Conservation (phyloP, 805 yeast genomes). For the Yamadazyma akitaensis region DNA sequence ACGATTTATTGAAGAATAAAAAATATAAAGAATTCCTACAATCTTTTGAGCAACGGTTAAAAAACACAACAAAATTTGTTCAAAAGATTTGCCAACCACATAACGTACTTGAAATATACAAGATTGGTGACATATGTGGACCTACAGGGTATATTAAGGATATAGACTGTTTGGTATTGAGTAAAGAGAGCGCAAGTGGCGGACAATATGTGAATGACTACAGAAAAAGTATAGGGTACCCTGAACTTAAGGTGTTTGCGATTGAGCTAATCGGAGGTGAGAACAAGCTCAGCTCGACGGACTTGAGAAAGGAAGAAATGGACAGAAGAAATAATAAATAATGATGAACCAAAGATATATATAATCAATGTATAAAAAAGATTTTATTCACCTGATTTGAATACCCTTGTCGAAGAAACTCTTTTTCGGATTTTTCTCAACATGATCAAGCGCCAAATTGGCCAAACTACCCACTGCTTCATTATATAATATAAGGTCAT, state of each 20-base stretch:
- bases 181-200: constrained; percentile 76
- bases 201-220: constrained; percentile 68
- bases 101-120: constrained; percentile 52
- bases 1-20: constrained; percentile 68
- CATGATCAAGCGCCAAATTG: constrained; percentile 76
- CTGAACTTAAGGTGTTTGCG: constrained; percentile 35
- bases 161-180: constrained; percentile 77
- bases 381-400: constrained; percentile 27
- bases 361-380: not conserved
- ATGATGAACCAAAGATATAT: not conserved
- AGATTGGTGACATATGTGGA: constrained; percentile 85
- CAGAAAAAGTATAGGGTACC: constrained; percentile 56
- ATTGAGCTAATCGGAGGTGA: constrained; percentile 58
- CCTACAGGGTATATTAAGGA: constrained; percentile 78
- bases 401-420: constrained; percentile 41
- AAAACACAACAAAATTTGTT: constrained; percentile 49
- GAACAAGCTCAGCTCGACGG: constrained; percentile 84
- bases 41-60: constrained; percentile 49
- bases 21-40: constrained; percentile 67
- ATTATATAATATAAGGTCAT: constrained; percentile 53
- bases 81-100: constrained; percentile 27
- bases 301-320: constrained; percentile 43
- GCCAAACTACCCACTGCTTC: constrained; percentile 35
- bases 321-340: not conserved
- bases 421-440: constrained; percentile 63